Evolutionary conservation across 148 eudicot genomes (phyloP), one percentile per base, ranked within the genome.

Genomic region (Heliosperma pusillum): DNA sequence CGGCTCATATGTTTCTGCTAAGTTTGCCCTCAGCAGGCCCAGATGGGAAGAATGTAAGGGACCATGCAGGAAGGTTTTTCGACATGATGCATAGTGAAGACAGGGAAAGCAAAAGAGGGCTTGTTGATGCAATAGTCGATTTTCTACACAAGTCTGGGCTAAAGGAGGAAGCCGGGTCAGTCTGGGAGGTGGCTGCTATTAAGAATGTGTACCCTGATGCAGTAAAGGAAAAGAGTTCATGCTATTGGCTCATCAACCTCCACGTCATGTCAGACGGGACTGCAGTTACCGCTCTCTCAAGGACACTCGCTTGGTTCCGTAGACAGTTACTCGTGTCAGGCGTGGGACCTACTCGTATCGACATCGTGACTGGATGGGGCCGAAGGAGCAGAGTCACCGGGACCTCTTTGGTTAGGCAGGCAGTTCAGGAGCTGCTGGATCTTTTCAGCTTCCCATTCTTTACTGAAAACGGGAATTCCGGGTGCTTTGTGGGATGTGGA

Each of bases 191-290:
- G 71, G 99, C 97, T 5, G 97, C 99, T 2, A 81, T 86, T 70
- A 96, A 88, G 78, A 96, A 96, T 66, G 90, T 96, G 29, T 96
- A 92, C 77, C 99, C 99, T 2, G 99, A 92, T 60, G 94, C 94
- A 0, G 85, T 96, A 0, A 88, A 78, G 59, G 85, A 82, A 79
- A 96, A 89, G 60, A 85, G 94, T 57, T 80, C 92, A 0, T 88
- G 88, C 71, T 92, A 90, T 62, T 96, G 99, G 99, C 93, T 96
- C 17, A 96, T 96, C 68, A 96, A 96, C 79, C 87, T 96, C 5
- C 99, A 96, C 24, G 99, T 96, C 67, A 96, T 96, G 99, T 96
- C 99, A 1, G 99, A 96, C 53, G 99, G 99, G 40, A 96, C 99
- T 1, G 97, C 99, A 7, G 97, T 96, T 20, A 96, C 89, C 0